Evolutionary conservation across 2,329 filamentous ascomycete genomes (phyloP).

Genomic region (Colletotrichum tofieldiae): DNA sequence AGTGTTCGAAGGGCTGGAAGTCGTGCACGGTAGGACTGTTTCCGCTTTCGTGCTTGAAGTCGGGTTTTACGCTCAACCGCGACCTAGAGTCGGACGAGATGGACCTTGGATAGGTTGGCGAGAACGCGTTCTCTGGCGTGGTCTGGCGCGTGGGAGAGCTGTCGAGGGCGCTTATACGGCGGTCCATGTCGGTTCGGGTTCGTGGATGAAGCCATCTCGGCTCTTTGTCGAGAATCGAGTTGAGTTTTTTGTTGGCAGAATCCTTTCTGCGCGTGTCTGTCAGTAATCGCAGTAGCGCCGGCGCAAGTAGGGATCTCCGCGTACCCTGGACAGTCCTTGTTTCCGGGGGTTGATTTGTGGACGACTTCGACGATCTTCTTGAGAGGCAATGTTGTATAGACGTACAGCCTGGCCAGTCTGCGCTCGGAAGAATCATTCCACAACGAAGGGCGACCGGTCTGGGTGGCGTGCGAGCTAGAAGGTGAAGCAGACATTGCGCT

Average conservation of each 20-base stretch:
- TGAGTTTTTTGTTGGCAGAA: slow-evolving; percentile 72
- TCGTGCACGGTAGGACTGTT: slow-evolving; percentile 30
- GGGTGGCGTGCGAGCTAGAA: slow-evolving; percentile 49
- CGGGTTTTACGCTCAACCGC: slow-evolving; percentile 6
- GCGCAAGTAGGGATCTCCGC: slow-evolving; percentile 11
- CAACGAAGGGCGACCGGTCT: slow-evolving; percentile 68
- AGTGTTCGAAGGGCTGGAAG: slow-evolving; percentile 15
- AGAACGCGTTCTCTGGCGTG: slow-evolving; percentile 28
- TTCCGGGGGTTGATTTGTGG: slow-evolving; percentile 54
- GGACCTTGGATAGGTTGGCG: slow-evolving; percentile 26
- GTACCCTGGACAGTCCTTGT: slow-evolving; percentile 39
- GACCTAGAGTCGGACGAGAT: slow-evolving; percentile 27
- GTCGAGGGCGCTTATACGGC: slow-evolving; percentile 63
- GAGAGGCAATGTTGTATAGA: slow-evolving; percentile 69
- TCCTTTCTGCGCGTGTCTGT: slow-evolving; percentile 61
- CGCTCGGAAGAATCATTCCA: slow-evolving; percentile 69
- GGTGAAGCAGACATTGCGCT: slow-evolving; percentile 46
- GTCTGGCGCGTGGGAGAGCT: slow-evolving; percentile 55
- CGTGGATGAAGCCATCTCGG: slow-evolving; percentile 71
- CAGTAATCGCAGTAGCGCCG: slow-evolving; percentile 35
- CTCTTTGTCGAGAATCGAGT: slow-evolving; percentile 70
- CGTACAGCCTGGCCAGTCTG: slow-evolving; percentile 69
- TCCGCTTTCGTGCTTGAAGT: slow-evolving; percentile 40
- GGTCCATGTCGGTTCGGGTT: slow-evolving; percentile 65
- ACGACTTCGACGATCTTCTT: slow-evolving; percentile 66